phyloP scores from a whole-genome alignment of 83 land plant genomes.

The Larix sibirica region DNA sequence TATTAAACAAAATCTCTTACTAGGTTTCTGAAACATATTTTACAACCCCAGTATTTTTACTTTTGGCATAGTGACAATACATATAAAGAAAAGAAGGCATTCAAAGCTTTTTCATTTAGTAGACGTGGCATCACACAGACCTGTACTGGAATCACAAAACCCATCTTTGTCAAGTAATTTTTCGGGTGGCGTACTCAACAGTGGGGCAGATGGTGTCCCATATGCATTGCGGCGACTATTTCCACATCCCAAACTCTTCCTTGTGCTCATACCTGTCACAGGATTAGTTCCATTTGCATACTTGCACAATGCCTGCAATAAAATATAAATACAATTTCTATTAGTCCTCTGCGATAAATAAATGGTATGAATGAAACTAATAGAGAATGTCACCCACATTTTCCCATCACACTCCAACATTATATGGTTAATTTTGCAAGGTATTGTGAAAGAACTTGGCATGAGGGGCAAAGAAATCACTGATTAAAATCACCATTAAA shows the following conservation, averaged over 20 bases:
- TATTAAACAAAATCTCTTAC: too few species aligned
- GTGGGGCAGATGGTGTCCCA: slow-evolving; percentile 92
- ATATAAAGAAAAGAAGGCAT: too few species aligned
- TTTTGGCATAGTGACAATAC: too few species aligned
- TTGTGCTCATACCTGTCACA: slow-evolving; percentile 85
- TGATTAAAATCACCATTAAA: too few species aligned
- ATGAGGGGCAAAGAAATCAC: neutral
- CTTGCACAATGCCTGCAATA: slow-evolving; percentile 90
- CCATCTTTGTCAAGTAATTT: slow-evolving; percentile 93
- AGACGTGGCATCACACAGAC: slow-evolving; percentile 75
- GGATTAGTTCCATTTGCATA: slow-evolving; percentile 99
- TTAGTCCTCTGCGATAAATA: neutral
- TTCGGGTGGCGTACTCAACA: slow-evolving; percentile 94
- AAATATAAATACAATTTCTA: neutral
- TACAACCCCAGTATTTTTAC: too few species aligned
- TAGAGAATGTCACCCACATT: slow-evolving; percentile 2
- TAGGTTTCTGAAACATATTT: too few species aligned
- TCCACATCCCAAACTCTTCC: slow-evolving; percentile 93
- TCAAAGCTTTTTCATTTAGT: too few species aligned
- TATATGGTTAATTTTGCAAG: neutral
- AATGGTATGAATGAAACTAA: neutral
- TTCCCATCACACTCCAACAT: neutral
- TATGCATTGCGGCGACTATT: slow-evolving; percentile 92
- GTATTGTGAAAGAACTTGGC: neutral
- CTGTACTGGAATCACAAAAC: slow-evolving; percentile 79